Conservation (phyloP, 371 early-diverging fungal species). For the Mortierella sp. region DNA sequence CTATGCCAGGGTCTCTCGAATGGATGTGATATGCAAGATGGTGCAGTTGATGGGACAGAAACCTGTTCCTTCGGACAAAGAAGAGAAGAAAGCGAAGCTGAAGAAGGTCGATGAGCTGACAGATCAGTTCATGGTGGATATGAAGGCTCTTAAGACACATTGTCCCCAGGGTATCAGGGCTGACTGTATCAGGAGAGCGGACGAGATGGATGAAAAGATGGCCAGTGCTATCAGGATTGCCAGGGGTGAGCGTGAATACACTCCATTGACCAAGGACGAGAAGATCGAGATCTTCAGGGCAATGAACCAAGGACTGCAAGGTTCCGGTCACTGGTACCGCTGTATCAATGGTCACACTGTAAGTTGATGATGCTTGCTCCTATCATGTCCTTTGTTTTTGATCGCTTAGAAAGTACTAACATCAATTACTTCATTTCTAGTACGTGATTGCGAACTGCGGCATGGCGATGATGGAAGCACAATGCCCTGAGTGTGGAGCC, state of each 20-base stretch:
- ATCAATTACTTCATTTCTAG: constrained; percentile 5
- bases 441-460: constrained; percentile 40
- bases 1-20: constrained; percentile 7
- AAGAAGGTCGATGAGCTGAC: not conserved
- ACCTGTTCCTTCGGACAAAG: constrained; percentile 1
- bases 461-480: constrained; percentile 14
- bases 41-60: constrained; percentile 12
- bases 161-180: constrained; percentile 19
- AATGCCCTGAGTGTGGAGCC: constrained; percentile 36
- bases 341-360: constrained; percentile 58
- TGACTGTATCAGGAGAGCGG: not conserved
- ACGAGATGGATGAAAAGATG: constrained; percentile 8
- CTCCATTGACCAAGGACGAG: constrained; percentile 29
- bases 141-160: not conserved
- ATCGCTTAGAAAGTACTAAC: not conserved
- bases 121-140: constrained; percentile 8
- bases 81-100: not conserved
- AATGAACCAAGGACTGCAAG: constrained; percentile 36
- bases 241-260: not conserved
- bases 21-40: constrained; percentile 9
- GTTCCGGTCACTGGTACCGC: constrained; percentile 54
- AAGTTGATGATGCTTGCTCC: constrained; percentile 2
- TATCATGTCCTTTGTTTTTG: not conserved
- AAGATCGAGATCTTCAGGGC: constrained; percentile 54
- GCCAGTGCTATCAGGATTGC: constrained; percentile 1